Evolutionary conservation across 1,284 basidiomycete genomes (phyloP), one percentile per base, ranked within the genome.

Genomic region (Tetrapyrgos nigripes): DNA sequence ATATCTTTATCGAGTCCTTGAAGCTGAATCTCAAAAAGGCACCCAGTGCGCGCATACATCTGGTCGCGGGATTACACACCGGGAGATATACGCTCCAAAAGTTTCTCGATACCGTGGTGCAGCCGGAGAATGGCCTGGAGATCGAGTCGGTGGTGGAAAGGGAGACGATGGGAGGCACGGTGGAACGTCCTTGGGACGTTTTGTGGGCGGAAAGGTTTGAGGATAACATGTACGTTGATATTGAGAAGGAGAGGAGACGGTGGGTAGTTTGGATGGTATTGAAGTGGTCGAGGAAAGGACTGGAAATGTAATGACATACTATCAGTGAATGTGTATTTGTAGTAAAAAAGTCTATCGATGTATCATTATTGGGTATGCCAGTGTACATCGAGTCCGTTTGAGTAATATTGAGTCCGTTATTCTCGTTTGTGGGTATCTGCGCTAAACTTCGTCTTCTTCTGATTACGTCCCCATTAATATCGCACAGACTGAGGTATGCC

Each of bases 1-100:
- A 51, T 0, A 62, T 77, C 9, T 85, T 92, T 54, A 71, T 89
- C 29, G 66, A 79, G 4, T 82, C 86, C 2, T 73, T 92, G 6
- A 70, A 71, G 44, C 56, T 64, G 60, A 81, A 82, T 17, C 76
- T 92, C 33, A 76, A 73, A 51, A 79, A 70, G 51, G 68, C 73
- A 9, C 47, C 70, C 0, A 61, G 73, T 27, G 76, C 89, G 27
- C 81, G 87, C 4, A 67, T 84, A 51, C 80, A 89, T 64, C 70
- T 91, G 19, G 79, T 92, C 11, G 87, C 87, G 1, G 90, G 90
- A 0, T 65, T 92, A 43, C 90, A 92, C 64, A 92, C 90, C 0
- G 91, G 89, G 3, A 73, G 88, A 54, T 91, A 88, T 64, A 85
- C 87, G 2, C 77, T 92, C 23, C 79, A 85, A 55, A 75, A 83